Conservation (phyloP, 805 yeast genomes). For the Myxozyma monticola region DNA sequence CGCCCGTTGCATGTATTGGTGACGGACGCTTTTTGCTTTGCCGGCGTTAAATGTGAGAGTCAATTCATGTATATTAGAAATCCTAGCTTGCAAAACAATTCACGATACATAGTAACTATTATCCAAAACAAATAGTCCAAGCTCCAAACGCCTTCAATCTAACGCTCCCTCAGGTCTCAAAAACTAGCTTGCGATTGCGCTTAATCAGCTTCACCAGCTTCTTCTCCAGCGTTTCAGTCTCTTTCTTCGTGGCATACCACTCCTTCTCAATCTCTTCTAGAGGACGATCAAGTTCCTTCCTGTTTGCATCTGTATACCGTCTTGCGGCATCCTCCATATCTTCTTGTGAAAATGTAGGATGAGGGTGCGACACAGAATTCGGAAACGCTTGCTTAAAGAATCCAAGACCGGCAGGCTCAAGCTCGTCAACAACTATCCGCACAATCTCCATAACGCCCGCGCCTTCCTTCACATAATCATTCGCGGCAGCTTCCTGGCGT, state of each 20-base stretch:
- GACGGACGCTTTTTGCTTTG: no score
- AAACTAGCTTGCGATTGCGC: slow-evolving; percentile 14
- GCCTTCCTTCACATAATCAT: background rate
- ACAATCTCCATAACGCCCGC: slow-evolving; percentile 3
- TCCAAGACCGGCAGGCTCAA: slow-evolving; percentile 2
- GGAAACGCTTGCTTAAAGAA: slow-evolving; percentile 14
- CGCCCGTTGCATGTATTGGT: no score
- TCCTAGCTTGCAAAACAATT: no score
- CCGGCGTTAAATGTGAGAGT: no score
- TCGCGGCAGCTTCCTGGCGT: slow-evolving; percentile 1
- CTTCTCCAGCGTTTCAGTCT: slow-evolving; percentile 17
- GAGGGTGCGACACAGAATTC: slow-evolving; percentile 7
- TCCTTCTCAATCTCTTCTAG: slow-evolving; percentile 20
- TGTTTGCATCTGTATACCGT: background rate
- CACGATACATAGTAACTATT: no score
- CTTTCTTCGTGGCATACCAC: slow-evolving; percentile 23
- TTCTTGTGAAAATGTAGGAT: slow-evolving; percentile 7
- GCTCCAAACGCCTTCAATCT: no score
- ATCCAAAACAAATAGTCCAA: no score
- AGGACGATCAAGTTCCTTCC: slow-evolving; percentile 4
- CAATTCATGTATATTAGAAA: no score
- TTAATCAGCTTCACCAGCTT: slow-evolving; percentile 17
- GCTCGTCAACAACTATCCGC: slow-evolving; percentile 5
- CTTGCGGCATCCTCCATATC: slow-evolving; percentile 16
- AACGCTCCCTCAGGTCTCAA: background rate